Evolutionary conservation across 2,329 filamentous ascomycete genomes (phyloP).

Genomic region (Helotiales sp.): DNA sequence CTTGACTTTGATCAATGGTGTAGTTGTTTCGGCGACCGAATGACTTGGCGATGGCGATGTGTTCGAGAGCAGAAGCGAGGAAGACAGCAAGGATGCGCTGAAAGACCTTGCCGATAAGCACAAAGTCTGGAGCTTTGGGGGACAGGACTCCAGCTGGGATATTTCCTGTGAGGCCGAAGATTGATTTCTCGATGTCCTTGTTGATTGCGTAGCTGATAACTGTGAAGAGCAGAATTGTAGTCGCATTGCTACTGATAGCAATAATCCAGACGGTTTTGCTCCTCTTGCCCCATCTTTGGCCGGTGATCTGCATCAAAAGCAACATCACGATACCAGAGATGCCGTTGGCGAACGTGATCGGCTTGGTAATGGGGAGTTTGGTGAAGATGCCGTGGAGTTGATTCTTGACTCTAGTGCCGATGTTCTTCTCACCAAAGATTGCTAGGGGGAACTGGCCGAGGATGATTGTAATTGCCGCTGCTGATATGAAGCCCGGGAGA

Average conservation of each 20-base stretch:
- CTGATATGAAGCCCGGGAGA: constrained; percentile 68
- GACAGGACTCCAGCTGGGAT: constrained; percentile 59
- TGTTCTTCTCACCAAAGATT: constrained; percentile 44
- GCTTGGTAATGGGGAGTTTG: constrained; percentile 59
- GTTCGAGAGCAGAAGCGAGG: constrained; percentile 54
- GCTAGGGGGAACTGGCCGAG: constrained; percentile 63
- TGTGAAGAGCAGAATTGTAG: constrained; percentile 65
- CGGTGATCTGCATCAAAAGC: constrained; percentile 54
- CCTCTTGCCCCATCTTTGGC: constrained; percentile 60
- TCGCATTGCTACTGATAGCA: constrained; percentile 64
- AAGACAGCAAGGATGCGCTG: constrained; percentile 62
- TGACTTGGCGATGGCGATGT: constrained; percentile 66
- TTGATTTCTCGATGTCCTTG: constrained; percentile 42
- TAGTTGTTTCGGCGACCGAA: constrained; percentile 68
- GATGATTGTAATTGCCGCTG: constrained; percentile 68
- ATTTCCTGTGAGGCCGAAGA: constrained; percentile 63
- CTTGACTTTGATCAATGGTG: constrained; percentile 66
- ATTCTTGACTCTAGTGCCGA: constrained; percentile 56
- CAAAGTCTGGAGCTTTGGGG: constrained; percentile 53
- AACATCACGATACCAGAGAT: constrained; percentile 62
- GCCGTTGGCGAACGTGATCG: constrained; percentile 57
- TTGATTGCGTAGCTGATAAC: constrained; percentile 68
- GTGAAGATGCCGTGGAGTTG: constrained; percentile 65
- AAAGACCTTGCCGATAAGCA: constrained; percentile 58
- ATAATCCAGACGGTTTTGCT: constrained; percentile 64